Percentiles rank a stretch among this genome's conserved stretches.
These are phyloP conservation scores for Myxozyma mucilagina DNA, from an alignment of 805 yeast species.

Conservation along the genomic window DNA sequence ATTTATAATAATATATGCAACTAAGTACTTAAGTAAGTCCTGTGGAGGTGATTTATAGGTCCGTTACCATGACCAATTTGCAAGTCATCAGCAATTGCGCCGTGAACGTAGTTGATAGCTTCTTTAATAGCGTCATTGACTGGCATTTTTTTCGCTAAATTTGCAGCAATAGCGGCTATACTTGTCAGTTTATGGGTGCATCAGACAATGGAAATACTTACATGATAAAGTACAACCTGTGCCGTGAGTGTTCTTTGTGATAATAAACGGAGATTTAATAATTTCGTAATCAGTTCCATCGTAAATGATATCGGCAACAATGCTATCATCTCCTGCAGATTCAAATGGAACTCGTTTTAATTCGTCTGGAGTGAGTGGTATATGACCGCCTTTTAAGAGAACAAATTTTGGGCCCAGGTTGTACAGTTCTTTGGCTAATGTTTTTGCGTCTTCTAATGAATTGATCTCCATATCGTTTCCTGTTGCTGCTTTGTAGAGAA, in stretches of 20 bases:
- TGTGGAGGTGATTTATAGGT: conserved; percentile 63
- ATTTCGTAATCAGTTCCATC: conserved; percentile 46
- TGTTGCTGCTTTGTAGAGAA: conserved; percentile 38
- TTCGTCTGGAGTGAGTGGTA: conserved; percentile 38
- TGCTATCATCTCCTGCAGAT: conserved; percentile 34
- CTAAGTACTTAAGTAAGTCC: conserved; percentile 1
- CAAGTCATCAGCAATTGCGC: conserved; percentile 55
- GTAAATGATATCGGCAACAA: conserved; percentile 57
- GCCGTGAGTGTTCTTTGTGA: conserved; percentile 71
- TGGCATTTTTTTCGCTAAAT: conserved; percentile 57
- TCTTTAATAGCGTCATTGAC: conserved; percentile 54
- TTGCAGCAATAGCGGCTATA: conserved; percentile 69
- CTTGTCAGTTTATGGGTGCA: neutral
- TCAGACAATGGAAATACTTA: conserved; percentile 6
- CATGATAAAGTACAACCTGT: conserved; percentile 83
- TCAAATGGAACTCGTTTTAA: conserved; percentile 6
- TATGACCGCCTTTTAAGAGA: conserved; percentile 82
- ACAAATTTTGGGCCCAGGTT: conserved; percentile 51
- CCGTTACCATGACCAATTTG: conserved; percentile 60
- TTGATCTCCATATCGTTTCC: conserved; percentile 32
- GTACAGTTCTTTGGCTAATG: conserved; percentile 46
- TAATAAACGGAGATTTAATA: conserved; percentile 50
- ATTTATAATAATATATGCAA: neutral
- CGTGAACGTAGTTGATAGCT: conserved; percentile 66
- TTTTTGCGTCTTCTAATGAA: conserved; percentile 46